Evolutionary conservation across 2,329 filamentous ascomycete species (phyloP).

Genomic region (Ophiosphaerella korrae): DNA sequence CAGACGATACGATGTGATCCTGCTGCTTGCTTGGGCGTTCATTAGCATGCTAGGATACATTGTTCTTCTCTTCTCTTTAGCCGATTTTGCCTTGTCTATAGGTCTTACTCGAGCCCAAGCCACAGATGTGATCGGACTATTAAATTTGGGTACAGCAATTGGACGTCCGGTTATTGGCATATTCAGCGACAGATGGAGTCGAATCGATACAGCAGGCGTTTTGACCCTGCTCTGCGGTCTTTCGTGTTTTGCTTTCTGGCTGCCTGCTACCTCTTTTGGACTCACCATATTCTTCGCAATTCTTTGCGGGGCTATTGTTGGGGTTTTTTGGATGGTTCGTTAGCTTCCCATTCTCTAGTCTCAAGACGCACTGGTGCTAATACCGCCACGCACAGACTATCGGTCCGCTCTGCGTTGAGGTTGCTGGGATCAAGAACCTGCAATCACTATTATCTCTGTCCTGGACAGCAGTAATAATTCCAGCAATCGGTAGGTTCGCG

Average conservation of each 20-base stretch:
- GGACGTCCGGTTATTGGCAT: conserved; percentile 55
- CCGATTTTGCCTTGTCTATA: conserved; percentile 53
- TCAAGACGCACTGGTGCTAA: neutral
- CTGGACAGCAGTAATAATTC: conserved; percentile 47
- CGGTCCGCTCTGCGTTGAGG: conserved; percentile 48
- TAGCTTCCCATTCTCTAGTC: neutral
- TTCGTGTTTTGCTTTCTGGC: conserved; percentile 54
- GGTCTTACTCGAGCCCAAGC: conserved; percentile 49
- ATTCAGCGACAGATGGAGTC: conserved; percentile 52
- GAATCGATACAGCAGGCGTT: conserved; percentile 50
- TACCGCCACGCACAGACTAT: conserved; percentile 34
- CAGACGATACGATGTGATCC: conserved; percentile 39
- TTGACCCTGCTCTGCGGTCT: conserved; percentile 48
- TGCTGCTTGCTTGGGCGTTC: conserved; percentile 52
- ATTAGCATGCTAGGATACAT: conserved; percentile 56
- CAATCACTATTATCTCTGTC: conserved; percentile 48
- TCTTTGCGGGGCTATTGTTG: conserved; percentile 51
- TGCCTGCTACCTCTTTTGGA: conserved; percentile 51
- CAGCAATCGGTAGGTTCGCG: conserved; percentile 38
- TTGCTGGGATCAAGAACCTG: conserved; percentile 49
- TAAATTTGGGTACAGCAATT: conserved; percentile 56
- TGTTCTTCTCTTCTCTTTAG: conserved; percentile 54
- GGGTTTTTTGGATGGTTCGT: conserved; percentile 56
- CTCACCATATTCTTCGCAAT: conserved; percentile 53
- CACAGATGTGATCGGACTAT: conserved; percentile 48